Percentiles rank a stretch among this genome's conserved stretches.
Conservation (phyloP, 305 asterid genomes). For the Fraxinus xanthoxyloides region DNA sequence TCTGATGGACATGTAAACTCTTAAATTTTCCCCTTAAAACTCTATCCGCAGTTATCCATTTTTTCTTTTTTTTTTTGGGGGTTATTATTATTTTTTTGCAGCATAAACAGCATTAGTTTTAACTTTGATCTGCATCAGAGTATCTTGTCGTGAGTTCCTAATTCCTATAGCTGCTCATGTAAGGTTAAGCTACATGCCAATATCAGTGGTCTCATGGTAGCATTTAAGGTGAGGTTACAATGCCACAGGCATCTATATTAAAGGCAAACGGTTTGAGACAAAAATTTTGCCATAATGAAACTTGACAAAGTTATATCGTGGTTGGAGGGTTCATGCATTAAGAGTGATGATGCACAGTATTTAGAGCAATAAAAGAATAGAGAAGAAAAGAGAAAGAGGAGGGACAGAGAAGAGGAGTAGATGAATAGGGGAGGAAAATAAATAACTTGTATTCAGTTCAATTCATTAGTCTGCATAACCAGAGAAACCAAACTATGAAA, state of each 20-base stretch:
- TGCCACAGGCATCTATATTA: not conserved
- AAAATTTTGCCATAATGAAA: not conserved
- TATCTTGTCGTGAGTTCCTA: not conserved
- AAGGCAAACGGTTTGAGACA: not conserved
- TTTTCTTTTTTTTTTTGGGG: not conserved
- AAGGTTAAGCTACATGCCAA: not conserved
- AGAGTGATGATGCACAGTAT: not conserved
- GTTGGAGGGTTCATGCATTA: not conserved
- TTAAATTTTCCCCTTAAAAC: not conserved
- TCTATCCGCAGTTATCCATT: not conserved
- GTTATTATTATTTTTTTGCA: not conserved
- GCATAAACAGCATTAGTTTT: not conserved
- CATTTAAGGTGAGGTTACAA: not conserved
- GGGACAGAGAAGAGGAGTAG: not conserved
- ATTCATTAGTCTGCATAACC: not conserved
- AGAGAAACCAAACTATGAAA: not conserved
- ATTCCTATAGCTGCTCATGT: not conserved
- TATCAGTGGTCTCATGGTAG: not conserved
- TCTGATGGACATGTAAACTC: not conserved
- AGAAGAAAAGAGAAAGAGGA: not conserved
- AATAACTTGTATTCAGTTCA: not conserved
- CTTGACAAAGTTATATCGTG: not conserved
- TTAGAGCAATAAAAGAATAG: not conserved
- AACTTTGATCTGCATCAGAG: not conserved
- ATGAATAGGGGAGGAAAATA: not conserved